A percentile compares a stretch with the other conserved stretches of the same genome.
Evolutionary conservation across 2,329 filamentous ascomycete genomes (phyloP).

Genomic region (Neodidymelliopsis sp.): DNA sequence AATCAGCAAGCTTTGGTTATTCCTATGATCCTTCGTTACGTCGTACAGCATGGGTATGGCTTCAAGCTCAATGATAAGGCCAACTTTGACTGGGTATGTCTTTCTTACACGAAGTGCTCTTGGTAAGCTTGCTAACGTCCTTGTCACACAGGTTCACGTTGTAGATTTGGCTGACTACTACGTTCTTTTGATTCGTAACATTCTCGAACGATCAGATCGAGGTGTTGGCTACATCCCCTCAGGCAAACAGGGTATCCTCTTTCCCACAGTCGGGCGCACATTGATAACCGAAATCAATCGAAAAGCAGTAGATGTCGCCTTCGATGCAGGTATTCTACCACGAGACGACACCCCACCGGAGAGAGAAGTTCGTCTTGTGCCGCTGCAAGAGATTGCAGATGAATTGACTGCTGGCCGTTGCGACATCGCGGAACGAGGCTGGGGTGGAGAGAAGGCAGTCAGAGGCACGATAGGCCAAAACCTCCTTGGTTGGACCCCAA

Average conservation of each 20-base stretch:
- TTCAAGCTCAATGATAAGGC: conserved; percentile 28
- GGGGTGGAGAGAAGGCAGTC: conserved; percentile 24
- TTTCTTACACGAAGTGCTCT: too few relatives aligned
- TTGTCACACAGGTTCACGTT: conserved; percentile 12
- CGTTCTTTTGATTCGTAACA: conserved; percentile 20
- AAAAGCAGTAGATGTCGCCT: conserved; percentile 22
- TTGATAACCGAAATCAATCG: conserved; percentile 24
- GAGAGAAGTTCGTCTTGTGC: conserved; percentile 20
- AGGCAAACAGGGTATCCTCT: conserved; percentile 23
- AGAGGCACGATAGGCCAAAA: conserved; percentile 21
- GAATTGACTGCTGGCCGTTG: conserved; percentile 20
- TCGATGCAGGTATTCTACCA: conserved; percentile 22
- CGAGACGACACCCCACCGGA: conserved; percentile 21
- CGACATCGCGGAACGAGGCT: conserved; percentile 22
- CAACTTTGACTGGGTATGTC: conserved; percentile 27
- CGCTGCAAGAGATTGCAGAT: conserved; percentile 22
- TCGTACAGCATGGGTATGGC: conserved; percentile 26
- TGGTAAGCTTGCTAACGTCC: background rate
- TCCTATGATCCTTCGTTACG: conserved; percentile 21
- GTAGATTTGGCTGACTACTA: conserved; percentile 25
- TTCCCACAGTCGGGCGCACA: conserved; percentile 19
- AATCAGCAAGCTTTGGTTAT: conserved; percentile 23
- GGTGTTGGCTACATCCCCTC: conserved; percentile 23
- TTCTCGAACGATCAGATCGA: conserved; percentile 25
- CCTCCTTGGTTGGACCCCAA: conserved; percentile 23